Conservation (phyloP, 2,329 filamentous ascomycete species). For the Claviceps capensis region DNA sequence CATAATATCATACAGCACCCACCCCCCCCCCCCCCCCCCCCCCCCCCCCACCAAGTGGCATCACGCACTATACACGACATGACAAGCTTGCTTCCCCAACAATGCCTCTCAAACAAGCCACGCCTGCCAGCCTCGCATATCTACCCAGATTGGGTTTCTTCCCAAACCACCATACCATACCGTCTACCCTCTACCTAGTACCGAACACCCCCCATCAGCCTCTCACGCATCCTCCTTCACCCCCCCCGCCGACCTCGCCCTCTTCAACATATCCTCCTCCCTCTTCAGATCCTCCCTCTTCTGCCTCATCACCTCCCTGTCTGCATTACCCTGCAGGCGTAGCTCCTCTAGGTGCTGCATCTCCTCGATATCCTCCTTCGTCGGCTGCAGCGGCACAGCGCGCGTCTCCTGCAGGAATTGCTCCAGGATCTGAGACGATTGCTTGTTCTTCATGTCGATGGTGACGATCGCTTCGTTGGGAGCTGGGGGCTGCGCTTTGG, state of each 20-base stretch:
- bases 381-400: constrained; percentile 42
- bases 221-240: constrained; percentile 17
- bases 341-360: constrained; percentile 44
- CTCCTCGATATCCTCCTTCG: constrained; percentile 44
- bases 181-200: not conserved
- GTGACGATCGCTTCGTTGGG: constrained; percentile 35
- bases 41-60: no score
- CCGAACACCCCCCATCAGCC: not conserved
- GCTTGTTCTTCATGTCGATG: constrained; percentile 51
- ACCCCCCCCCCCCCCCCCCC: no score
- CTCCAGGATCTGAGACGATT: constrained; percentile 47
- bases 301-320: constrained; percentile 39
- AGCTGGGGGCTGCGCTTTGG: constrained; percentile 33
- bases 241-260: constrained; percentile 25
- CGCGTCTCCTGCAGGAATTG: constrained; percentile 49
- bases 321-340: constrained; percentile 33
- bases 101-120: no score
- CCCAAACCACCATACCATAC: no score
- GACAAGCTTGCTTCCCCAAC: no score
- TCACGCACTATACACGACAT: no score
- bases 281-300: constrained; percentile 43
- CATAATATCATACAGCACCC: no score
- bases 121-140: no score
- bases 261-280: constrained; percentile 40
- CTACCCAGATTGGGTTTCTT: no score